Percentiles rank a stretch among this genome's conserved stretches.
Evolutionary conservation across 306 rosid species (phyloP).

Genomic region (Pyrus bretschneideri): DNA sequence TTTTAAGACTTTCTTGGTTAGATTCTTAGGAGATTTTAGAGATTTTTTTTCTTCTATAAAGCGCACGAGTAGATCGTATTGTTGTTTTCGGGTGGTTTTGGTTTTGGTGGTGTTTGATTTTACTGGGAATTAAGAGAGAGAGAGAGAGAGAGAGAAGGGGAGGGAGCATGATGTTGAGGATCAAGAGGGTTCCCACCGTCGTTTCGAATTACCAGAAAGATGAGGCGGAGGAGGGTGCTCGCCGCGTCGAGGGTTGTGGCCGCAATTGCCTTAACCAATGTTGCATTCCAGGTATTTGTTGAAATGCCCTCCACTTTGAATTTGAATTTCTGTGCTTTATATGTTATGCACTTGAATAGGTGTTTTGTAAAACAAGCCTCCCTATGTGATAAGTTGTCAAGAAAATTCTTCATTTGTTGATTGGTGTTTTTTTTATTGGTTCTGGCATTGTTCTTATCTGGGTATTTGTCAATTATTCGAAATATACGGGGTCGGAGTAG

Average conservation of each 20-base stretch:
- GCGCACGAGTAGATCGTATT: constrained; percentile 8
- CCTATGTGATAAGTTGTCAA: not conserved
- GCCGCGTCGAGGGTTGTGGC: constrained; percentile 64
- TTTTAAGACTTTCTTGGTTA: not conserved
- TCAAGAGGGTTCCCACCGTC: constrained; percentile 88
- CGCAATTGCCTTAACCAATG: constrained; percentile 70
- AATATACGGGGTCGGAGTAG: not conserved
- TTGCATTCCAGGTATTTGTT: constrained; percentile 65
- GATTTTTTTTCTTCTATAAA: not conserved
- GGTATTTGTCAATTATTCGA: not conserved
- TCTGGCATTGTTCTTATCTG: not conserved
- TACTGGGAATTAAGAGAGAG: not conserved
- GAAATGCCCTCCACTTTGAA: not conserved
- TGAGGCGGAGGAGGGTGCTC: constrained; percentile 46
- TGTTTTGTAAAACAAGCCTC: not conserved
- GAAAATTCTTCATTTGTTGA: not conserved
- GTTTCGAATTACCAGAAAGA: constrained; percentile 90
- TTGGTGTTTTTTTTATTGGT: not conserved
- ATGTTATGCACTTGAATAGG: not conserved
- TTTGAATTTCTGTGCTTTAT: not conserved
- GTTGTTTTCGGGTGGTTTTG: not conserved
- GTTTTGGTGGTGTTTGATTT: constrained; percentile 14
- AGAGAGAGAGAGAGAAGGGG: not conserved
- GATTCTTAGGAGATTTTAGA: not conserved
- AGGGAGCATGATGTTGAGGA: constrained; percentile 45